These are phyloP conservation scores for Ogataea kodamae DNA, from an alignment of 805 yeast genomes.

Conservation along the genomic window DNA sequence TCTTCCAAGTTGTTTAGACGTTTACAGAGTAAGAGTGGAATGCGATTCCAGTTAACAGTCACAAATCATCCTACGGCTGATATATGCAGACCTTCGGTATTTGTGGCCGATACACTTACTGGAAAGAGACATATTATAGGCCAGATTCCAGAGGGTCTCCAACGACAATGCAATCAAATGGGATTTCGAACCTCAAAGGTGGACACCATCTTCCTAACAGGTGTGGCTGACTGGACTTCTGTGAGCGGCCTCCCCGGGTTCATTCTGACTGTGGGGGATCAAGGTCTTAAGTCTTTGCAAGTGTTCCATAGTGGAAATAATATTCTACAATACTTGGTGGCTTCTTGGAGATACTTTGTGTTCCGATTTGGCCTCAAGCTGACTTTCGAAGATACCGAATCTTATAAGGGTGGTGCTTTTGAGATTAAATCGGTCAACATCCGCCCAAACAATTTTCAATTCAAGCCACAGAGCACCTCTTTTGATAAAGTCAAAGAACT, in stretches of 20 bases:
- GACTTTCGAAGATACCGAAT: conserved; percentile 19
- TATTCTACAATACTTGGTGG: conserved; percentile 51
- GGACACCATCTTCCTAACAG: conserved; percentile 70
- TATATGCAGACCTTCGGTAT: conserved; percentile 51
- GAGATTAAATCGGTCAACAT: conserved; percentile 24
- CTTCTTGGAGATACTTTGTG: conserved; percentile 85
- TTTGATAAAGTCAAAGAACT: conserved; percentile 13
- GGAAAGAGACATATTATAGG: conserved; percentile 71
- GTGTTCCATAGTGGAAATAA: conserved; percentile 48
- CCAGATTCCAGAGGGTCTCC: conserved; percentile 80
- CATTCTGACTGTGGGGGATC: conserved; percentile 76
- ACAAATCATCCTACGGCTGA: conserved; percentile 64
- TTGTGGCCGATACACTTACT: conserved; percentile 44
- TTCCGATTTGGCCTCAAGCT: conserved; percentile 70
- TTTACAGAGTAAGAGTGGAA: conserved; percentile 11
- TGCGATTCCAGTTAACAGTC: conserved; percentile 48
- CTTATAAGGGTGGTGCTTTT: conserved; percentile 14
- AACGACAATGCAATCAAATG: conserved; percentile 64
- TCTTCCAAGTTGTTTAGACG: conserved; percentile 9
- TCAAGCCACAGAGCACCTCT: conserved; percentile 1
- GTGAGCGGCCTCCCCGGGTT: conserved; percentile 92
- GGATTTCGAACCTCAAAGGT: conserved; percentile 56
- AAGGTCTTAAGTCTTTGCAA: conserved; percentile 57
- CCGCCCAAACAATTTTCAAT: background rate
- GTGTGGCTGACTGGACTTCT: conserved; percentile 71